A percentile compares a stretch with the other conserved stretches of the same genome.
Conservation (phyloP, 129 eudicot species). For the Helichrysum umbraculigerum region DNA sequence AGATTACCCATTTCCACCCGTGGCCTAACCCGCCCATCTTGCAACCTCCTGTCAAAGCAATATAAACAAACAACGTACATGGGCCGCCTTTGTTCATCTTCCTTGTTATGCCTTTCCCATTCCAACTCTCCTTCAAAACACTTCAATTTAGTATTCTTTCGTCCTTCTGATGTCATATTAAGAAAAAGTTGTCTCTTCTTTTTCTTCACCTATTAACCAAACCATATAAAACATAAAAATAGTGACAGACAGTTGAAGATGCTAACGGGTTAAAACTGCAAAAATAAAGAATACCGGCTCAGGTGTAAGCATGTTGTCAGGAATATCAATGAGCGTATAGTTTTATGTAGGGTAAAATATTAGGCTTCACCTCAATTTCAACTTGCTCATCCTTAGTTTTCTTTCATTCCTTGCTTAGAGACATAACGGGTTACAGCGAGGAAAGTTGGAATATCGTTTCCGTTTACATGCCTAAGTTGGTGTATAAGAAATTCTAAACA, state of each 20-base stretch:
- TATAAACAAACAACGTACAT: conserved; percentile 48
- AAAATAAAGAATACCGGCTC: conserved; percentile 54
- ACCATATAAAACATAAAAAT: neutral
- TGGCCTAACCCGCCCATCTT: neutral
- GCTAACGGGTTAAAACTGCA: neutral
- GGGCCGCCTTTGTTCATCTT: conserved; percentile 80
- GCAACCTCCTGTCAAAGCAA: neutral
- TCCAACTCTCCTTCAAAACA: conserved; percentile 80
- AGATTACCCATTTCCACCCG: neutral
- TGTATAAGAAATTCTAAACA: conserved; percentile 67
- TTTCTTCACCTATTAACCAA: conserved; percentile 66
- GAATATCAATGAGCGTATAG: conserved; percentile 70
- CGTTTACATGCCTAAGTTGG: conserved; percentile 38
- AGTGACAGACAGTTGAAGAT: neutral
- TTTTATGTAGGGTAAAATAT: conserved; percentile 39
- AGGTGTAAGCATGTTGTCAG: conserved; percentile 79
- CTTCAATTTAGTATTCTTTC: conserved; percentile 86
- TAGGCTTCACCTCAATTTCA: too few relatives aligned
- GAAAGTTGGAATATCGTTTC: too few relatives aligned
- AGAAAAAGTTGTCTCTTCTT: conserved; percentile 89
- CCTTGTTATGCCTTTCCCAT: conserved; percentile 73
- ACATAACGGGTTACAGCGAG: too few relatives aligned
- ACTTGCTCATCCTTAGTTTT: neutral
- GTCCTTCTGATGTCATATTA: conserved; percentile 91
- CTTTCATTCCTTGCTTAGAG: too few relatives aligned